These are phyloP conservation scores for Yamadazyma nakazawae DNA, from an alignment of 805 yeast genomes.

Conservation along the genomic window DNA sequence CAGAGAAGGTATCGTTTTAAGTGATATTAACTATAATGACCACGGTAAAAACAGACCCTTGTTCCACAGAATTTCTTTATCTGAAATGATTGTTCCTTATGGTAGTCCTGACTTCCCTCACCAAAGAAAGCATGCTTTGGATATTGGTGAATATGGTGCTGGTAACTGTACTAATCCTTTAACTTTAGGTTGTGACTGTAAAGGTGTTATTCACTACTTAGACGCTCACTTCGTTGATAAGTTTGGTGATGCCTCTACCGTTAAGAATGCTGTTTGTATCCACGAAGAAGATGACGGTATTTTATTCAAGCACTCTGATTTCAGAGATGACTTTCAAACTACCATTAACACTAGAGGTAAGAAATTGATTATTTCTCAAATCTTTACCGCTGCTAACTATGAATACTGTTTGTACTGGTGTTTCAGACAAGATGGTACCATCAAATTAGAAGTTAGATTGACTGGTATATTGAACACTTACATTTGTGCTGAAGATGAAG, in stretches of 20 bases:
- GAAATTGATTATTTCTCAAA: conserved; percentile 70
- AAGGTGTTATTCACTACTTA: conserved; percentile 79
- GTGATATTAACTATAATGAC: conserved; percentile 71
- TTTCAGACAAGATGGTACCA: conserved; percentile 80
- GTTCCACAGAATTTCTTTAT: conserved; percentile 73
- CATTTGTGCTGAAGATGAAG: conserved; percentile 61
- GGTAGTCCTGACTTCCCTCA: conserved; percentile 79
- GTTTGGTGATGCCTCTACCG: conserved; percentile 64
- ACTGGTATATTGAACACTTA: conserved; percentile 82
- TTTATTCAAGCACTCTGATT: conserved; percentile 78
- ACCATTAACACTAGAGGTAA: conserved; percentile 74
- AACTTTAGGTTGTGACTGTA: conserved; percentile 79
- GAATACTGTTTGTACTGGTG: conserved; percentile 84
- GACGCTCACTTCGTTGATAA: conserved; percentile 74
- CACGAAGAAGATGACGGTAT: conserved; percentile 86
- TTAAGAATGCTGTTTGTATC: conserved; percentile 76
- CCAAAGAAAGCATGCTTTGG: conserved; percentile 83
- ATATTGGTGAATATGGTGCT: conserved; percentile 85
- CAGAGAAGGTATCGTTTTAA: conserved; percentile 79
- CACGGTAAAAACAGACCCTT: conserved; percentile 70
- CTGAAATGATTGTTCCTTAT: conserved; percentile 85
- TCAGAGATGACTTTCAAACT: conserved; percentile 75
- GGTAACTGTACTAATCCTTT: conserved; percentile 82
- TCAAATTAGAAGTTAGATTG: conserved; percentile 72
- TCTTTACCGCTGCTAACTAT: conserved; percentile 83